Evolutionary conservation across 352 stramenopile species (phyloP).

Genomic region (Globisporangium spinosum): DNA sequence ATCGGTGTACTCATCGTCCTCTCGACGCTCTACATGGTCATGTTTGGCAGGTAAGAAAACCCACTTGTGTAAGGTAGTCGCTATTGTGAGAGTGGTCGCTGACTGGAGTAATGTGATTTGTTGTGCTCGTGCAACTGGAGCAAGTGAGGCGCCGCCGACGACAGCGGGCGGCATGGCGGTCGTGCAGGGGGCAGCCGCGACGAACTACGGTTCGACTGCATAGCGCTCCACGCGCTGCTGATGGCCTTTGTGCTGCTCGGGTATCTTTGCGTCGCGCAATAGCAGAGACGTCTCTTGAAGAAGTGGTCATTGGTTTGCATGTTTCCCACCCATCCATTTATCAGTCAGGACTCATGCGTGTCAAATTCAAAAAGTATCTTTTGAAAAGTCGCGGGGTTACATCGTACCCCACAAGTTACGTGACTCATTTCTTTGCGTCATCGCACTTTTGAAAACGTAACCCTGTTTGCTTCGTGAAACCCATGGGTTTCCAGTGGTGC

Average conservation of each 20-base stretch:
- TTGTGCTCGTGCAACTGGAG: constrained; percentile 1
- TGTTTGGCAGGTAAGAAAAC: constrained; percentile 53
- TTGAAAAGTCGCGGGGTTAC: neutral
- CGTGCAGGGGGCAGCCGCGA: constrained; percentile 7
- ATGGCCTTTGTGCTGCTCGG: neutral
- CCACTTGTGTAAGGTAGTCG: neutral
- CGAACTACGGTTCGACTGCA: constrained; percentile 23
- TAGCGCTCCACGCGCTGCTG: neutral
- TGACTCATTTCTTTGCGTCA: neutral
- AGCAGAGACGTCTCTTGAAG: neutral
- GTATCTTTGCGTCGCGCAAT: neutral
- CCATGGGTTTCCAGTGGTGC: neutral
- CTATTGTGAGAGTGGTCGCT: neutral
- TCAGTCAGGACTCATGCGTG: neutral
- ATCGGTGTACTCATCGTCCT: constrained; percentile 53
- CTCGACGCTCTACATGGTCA: constrained; percentile 42
- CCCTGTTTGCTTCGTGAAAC: neutral
- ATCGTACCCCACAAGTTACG: neutral
- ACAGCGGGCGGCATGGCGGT: constrained; percentile 24
- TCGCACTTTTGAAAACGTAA: neutral
- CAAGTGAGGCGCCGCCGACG: constrained; percentile 6
- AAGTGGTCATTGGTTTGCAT: neutral
- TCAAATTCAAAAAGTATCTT: neutral
- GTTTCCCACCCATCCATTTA: neutral
- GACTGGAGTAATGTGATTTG: neutral